Evolutionary conservation across 2,329 filamentous ascomycete species (phyloP).

Genomic region (Aspergillus puulaauensis): DNA sequence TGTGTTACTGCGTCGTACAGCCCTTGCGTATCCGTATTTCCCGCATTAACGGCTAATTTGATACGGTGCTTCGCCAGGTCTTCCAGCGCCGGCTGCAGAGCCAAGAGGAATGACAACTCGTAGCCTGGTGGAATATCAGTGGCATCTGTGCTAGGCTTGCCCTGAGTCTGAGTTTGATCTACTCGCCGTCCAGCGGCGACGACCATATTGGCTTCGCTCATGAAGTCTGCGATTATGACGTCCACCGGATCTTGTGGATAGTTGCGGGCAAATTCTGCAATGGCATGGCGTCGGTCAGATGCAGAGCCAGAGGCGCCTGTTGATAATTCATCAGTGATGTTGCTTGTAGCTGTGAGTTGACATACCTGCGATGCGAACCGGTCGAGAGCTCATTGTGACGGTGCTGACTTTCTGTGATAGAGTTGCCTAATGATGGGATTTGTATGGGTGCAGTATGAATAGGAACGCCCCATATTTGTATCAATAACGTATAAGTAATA

Average conservation of each 20-base stretch:
- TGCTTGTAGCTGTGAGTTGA: not conserved
- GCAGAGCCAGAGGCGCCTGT: slow-evolving; percentile 46
- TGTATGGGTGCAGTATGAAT: not conserved
- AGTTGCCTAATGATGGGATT: not conserved
- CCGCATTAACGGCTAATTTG: slow-evolving; percentile 48
- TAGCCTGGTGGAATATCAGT: slow-evolving; percentile 42
- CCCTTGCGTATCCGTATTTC: slow-evolving; percentile 42
- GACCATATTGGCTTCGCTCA: slow-evolving; percentile 56
- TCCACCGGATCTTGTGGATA: slow-evolving; percentile 46
- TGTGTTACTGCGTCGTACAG: slow-evolving; percentile 39
- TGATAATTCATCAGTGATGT: not conserved
- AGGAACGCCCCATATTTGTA: not conserved
- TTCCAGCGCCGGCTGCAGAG: slow-evolving; percentile 41
- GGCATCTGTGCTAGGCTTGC: not conserved
- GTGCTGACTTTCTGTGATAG: not conserved
- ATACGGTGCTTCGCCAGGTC: slow-evolving; percentile 43
- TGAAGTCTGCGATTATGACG: slow-evolving; percentile 49
- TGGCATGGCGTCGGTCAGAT: slow-evolving; percentile 47
- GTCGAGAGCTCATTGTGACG: slow-evolving; percentile 19
- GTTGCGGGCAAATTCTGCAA: slow-evolving; percentile 43
- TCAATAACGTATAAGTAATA: not conserved
- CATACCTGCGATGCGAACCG: slow-evolving; percentile 31
- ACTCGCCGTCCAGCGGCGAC: slow-evolving; percentile 34
- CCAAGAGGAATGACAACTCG: slow-evolving; percentile 54
- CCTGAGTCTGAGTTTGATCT: slow-evolving; percentile 31